Evolutionary conservation across 371 early-diverging fungal genomes (phyloP), one percentile per base, ranked within the genome.

Genomic region (Polyrhizophydium stewartii): DNA sequence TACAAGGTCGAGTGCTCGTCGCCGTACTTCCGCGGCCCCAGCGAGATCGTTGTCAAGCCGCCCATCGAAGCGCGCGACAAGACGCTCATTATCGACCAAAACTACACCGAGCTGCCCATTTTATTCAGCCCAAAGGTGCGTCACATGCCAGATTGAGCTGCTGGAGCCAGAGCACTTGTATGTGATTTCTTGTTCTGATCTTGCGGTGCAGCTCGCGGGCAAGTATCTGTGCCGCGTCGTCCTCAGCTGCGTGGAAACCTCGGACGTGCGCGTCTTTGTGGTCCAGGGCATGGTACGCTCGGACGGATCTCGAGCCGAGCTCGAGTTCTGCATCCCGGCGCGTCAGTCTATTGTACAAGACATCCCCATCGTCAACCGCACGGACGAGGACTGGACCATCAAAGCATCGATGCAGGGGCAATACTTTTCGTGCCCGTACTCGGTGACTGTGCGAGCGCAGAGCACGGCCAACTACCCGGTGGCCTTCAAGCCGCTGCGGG

Each of bases 311-410:
- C 66, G 58, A 40, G 76, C 76, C 13, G 74, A 76, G 25, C 52
- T 79, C 7, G 72, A 74, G 53, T 72, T 79, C 51, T n/a, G 38
- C 16, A 61, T 59, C 13, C 75, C 73, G 6, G 74, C 74, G 1
- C 66, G 74, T 28, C 74, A 79, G 61, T 17, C 64, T 3, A 40
- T 79, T 1, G 55, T 59, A 22, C 79, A 79, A 58, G 79, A 79
- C 24, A 70, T 79, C 33, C 79, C 79, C 2, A 76, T 79, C 33
- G 63, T 76, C n/a, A 79, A 79, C 47, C 56, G 62, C 24, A 71
- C 76, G 16, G 75, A 70, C n/a, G 76, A 75, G n/a, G 79, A 79
- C 32, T 79, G 79, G 79, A 66, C 61, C 6, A 61, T 79, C 38
- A 74, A 69, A 61, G 76, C 69, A 51, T 25, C 50, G 6, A 41